Base-by-base conservation (phyloP, 2,329 filamentous ascomycete genomes). In the Cordyceps tenuipes region DNA sequence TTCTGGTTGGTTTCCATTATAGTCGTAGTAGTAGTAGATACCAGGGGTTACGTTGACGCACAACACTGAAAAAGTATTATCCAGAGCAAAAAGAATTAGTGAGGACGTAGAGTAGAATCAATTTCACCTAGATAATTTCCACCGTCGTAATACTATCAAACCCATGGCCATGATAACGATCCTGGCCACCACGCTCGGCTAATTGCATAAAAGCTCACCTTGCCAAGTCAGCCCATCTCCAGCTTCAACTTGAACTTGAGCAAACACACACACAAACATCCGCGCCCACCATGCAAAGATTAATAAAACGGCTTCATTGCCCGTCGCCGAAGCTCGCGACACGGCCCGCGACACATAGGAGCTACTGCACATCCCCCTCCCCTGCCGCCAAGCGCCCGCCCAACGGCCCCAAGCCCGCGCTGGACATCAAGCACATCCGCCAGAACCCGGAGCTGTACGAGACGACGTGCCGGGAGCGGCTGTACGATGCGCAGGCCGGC, bases 401-500 rank as follows among this genome's bases (percentile, higher is more conserved):
- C 1, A 86, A 47, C 82, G 57, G 91, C 90, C 15, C 91, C 91
- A 12, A 93, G 90, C 71, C 84, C 90, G 29, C 82, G 51, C 82
- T 95, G 65, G 89, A 97, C 76, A 82, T 96, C 70, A 93, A 90
- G 72, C 88, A 94, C 75, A 96, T 99, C 71, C 91, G 92, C 61
- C 83, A 91, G 69, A 89, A 95, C 73, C 84, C 89, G 17, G 83
- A 87, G 15, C 80, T 95, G 17, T 89, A 97, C 77, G 82, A 88
- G 66, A 79, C 87, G 65, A 97, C 95, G 69, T 96, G 90, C 74
- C 71, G 88, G 62, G 87, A 91, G 65, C 86, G 94, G 66, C 97
- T 97, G 72, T 97, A 97, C 75, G 79, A 71, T 61, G 66, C 72
- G 29, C 81, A 83, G 64, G 76, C 81, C 43, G 67, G 72, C 15